Base-by-base conservation (phyloP, 345 rosid genomes). In the Brassica nigra region DNA sequence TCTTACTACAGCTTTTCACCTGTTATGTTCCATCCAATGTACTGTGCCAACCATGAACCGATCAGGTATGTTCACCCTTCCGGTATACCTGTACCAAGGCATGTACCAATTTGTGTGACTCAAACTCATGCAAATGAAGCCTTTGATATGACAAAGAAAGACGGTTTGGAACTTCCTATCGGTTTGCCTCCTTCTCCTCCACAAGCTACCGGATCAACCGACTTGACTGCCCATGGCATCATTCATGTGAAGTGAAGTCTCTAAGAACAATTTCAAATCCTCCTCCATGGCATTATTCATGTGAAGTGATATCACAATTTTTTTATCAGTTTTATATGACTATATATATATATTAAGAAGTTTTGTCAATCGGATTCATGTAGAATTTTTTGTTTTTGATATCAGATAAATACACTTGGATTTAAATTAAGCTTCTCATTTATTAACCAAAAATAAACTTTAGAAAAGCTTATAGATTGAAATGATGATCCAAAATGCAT, bases 171-270 rank as follows among this genome's bases (percentile, higher is more conserved):
- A 6, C 59, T 54, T 54, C 27, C 7, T 54, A 54, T 54, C 59
- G 59, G 59, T 54, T 54, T 54, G 59, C 59, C 59, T 52, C 54
- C 44, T 39, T n/a, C 52, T 47, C 55, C 10, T 54, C 59, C 59
- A 54, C 20, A 54, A 54, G 3, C 57, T 49, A 54, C 59, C 59
- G 59, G 59, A 54, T 6, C 20, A 15, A 54, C 59, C 7, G 10
- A 15, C 59, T 54, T 54, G 23, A 16, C 10, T 15, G 59, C 23
- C 27, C 2, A 16, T 54, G 59, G 27, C 59, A 15, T 16, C 59
- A 54, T 54, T 54, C 27, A 54, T 49, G 57, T n/a, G 18, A 49
- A 49, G 57, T 49, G 57, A 49, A 42, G 10, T 42, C 1, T 2
- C 57, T 49, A 49, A 49, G 5, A 49, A 49, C 57, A 49, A 49